Evolutionary conservation across 768 basidiomycete genomes (phyloP).

Genomic region (Termitomyces titanicus): DNA sequence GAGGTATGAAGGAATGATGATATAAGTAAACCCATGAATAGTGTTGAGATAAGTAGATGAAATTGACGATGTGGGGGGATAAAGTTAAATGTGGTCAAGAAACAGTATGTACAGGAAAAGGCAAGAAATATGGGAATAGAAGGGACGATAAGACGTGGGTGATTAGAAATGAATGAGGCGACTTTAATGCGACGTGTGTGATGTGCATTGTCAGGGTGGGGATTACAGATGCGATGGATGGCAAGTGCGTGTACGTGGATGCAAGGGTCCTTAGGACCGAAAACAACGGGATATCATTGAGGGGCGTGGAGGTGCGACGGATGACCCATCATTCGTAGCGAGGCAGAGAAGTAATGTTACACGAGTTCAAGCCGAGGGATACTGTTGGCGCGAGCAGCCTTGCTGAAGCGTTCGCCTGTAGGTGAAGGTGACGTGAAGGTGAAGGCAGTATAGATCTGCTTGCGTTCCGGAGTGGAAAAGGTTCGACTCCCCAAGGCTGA

Average conservation of each 20-base stretch:
- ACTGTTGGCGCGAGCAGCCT: conserved; percentile 33
- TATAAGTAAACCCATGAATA: not conserved
- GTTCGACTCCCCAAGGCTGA: conserved; percentile 30
- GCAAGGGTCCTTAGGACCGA: conserved; percentile 7
- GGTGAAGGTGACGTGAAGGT: conserved; percentile 77
- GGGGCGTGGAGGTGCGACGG: not conserved
- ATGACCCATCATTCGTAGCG: not conserved
- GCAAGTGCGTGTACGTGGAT: conserved; percentile 6
- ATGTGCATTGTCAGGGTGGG: conserved; percentile 12
- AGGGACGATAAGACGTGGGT: not conserved
- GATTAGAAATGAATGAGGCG: not conserved
- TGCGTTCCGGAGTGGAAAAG: conserved; percentile 76
- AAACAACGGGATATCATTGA: conserved; percentile 1
- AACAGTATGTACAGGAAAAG: conserved; percentile 8
- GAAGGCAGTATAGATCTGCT: conserved; percentile 68
- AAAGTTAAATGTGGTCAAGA: conserved; percentile 7
- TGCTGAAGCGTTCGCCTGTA: conserved; percentile 49
- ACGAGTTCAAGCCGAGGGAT: conserved; percentile 23
- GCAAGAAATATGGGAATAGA: not conserved
- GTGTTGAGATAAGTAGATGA: not conserved
- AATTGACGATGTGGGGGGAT: conserved; percentile 4
- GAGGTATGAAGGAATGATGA: conserved; percentile 10
- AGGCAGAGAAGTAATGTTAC: conserved; percentile 8
- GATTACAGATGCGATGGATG: conserved; percentile 14
- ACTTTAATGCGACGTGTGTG: conserved; percentile 8